Evolutionary conservation across 2,329 filamentous ascomycete genomes (phyloP), one percentile per base, ranked within the genome.

Genomic region (Parastagonospora nodorum): DNA sequence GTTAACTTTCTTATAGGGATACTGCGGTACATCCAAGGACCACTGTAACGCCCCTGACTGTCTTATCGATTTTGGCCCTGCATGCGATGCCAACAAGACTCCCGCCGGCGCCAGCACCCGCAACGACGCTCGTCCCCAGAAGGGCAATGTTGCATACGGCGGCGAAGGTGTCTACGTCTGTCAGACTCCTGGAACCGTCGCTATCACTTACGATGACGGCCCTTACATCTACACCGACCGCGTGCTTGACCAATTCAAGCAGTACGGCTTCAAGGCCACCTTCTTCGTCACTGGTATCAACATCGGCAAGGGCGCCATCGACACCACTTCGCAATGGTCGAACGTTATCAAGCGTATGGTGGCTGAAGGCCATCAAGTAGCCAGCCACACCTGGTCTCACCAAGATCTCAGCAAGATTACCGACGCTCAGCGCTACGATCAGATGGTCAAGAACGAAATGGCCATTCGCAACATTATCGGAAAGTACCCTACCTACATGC

Each of bases 191-290:
- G 83, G 85, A 45, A 83, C 83, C 9, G 80, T 89, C 58, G 86
- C 86, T 24, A 74, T 89, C 47, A 88, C 85, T 0, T 88, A 83
- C 55, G 86, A 88, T 59, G 86, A 88, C 61, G 86, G 86, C 0
- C 86, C 86, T 24, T 72, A 83, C 59, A 73, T 79, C 19, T 88
- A 86, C 69, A 89, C 86, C 1, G 73, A 75, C 38, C 79, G 83
- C 48, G 78, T 89, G 8, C 77, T 88, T 4, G 82, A 88, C 63
- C 77, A 85, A 45, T 78, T 88, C 30, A 75, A 74, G 24, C 83
- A 36, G 12, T 58, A 86, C 58, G 74, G 79, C 14, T 85, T 83
- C 31, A 86, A 83, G 57, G 86, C 84, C 0, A 89, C 87, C 0
- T 89, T 89, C 71, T 88, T 88, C 67, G 76, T 88, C 46, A 84